These are phyloP conservation scores for Chlamydomonas reinhardtii DNA, from an alignment of 163 green algal species.

Conservation along the genomic window DNA sequence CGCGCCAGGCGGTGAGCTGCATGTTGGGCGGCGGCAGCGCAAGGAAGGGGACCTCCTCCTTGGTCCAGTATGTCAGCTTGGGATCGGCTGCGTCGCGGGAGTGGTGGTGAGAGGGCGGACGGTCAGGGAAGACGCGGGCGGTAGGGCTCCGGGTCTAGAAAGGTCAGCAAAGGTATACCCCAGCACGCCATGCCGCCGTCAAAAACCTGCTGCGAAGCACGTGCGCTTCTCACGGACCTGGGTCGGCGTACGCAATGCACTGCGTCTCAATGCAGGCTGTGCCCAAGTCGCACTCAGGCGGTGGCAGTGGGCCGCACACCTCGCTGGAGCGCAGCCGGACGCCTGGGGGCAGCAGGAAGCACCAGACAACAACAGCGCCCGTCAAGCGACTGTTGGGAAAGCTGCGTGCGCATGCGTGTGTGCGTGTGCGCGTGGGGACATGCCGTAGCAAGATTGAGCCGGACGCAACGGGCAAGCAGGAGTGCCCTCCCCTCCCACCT, in stretches of 20 bases:
- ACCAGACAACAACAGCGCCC: no score
- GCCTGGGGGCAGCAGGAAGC: neutral
- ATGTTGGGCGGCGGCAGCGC: constrained; percentile 70
- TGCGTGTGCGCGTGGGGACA: constrained; percentile 65
- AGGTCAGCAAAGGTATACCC: no score
- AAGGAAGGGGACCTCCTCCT: constrained; percentile 75
- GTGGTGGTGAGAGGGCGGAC: neutral
- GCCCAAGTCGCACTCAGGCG: constrained; percentile 79
- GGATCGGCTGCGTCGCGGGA: constrained; percentile 56
- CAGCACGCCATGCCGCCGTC: no score
- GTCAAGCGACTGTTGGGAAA: no score
- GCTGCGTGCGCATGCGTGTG: no score
- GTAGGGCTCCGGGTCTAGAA: no score
- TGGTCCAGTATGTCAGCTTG: constrained; percentile 74
- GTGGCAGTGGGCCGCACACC: constrained; percentile 68
- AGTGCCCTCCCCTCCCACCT: no score
- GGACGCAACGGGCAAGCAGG: no score
- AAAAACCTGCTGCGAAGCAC: no score
- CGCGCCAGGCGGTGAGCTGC: constrained; percentile 79
- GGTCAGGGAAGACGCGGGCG: neutral
- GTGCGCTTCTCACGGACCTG: constrained; percentile 34
- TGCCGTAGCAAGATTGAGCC: neutral
- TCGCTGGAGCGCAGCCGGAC: constrained; percentile 64
- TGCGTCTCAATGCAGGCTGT: constrained; percentile 88
- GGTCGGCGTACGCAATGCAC: constrained; percentile 66